Base-by-base conservation (phyloP, 1,139 yeast genomes). In the Saccharomyces pastorianus region DNA sequence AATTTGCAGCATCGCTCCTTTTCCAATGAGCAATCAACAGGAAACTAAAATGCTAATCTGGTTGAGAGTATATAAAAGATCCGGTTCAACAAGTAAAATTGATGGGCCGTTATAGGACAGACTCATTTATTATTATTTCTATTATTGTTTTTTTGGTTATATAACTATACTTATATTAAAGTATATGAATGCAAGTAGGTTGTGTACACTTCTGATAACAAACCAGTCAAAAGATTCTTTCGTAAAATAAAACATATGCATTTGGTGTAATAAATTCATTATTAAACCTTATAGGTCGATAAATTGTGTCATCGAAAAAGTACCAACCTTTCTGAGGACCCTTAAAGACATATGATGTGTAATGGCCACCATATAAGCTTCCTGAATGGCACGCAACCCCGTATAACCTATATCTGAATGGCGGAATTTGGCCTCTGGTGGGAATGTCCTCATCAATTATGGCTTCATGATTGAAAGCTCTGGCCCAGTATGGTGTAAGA, bases 371-470 rank as follows among this genome's bases (percentile, higher is more conserved):
- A 49, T 84, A 80, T 52, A 90, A 74, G 1, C 80, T 73, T 1
- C 98, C 98, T 57, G 75, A 79, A 70, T 91, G 98, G 62, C 88
- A 87, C 13, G 90, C 91, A 38, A 90, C 96, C 0, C 87, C 96
- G 61, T 82, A 87, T 42, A 91, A 72, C 59, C 81, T 81, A 68
- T 89, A 91, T 34, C 77, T 72, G 68, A 85, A 89, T 3, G 96
- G 96, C 0, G 95, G 85, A 0, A 68, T 68, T 68, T 88, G 96
- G 41, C 86, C 89, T 58, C 96, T 73, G 0, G 73, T 64, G 0
- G 95, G 93, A 47, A 86, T 72, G 14, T 61, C 63, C 2, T 56
- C 60, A 32, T 58, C 28, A 32, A 44, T 51, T 41, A 59, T 61
- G 7, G 79, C 73, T 71, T 25, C 67, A 6, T 60, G 61, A 48